Base-by-base conservation (phyloP, 768 basidiomycete species). In the Lactifluus pinguis region DNA sequence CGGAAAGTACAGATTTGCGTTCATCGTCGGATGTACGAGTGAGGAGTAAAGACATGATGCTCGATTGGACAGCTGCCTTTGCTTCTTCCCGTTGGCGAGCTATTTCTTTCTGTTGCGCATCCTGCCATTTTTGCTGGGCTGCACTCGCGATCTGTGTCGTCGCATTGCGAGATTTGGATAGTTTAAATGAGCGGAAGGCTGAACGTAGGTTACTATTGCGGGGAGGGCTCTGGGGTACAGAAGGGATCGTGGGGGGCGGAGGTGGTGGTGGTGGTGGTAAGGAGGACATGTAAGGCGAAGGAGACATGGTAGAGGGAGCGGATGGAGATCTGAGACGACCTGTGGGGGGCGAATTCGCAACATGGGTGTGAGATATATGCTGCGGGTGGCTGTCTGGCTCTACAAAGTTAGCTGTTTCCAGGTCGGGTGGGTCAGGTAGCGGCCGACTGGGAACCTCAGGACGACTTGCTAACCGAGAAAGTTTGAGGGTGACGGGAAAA, bases 1-100 rank as follows among this genome's bases (percentile, higher is more conserved):
- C 82, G 47, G 79, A 77, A 8, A 89, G 76, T 38, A 86, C 78
- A 68, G 60, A 7, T 69, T 62, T 0, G 74, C 72, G 42, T n/a
- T 56, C 59, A n/a, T 61, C 59, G 21, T 70, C 66, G 25, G 67
- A 56, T 42, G 75, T 70, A 41, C 75, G 73, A 9, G 39, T 9
- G 17, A 51, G 72, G 6, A 83, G 78, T 21, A 84, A 72, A 44
- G 64, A 21, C 41, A 53, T 49, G 32, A 67, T 38, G 53, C 41
- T 50, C 2, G 59, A 44, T 25, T 30, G 49, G 34, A 59, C 25
- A 7, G 30, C 25, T 11, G 53, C 45, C 51, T 41, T 62, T n/a
- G 51, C 51, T 9, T 53, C 21, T 17, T 29, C 21, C 36, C 48
- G 30, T 8, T 4, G 11, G 19, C 44, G 45, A 7, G 42, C 25